These are phyloP conservation scores for Didymella segeticola DNA, from an alignment of 2,329 filamentous ascomycete species.

Conservation along the genomic window DNA sequence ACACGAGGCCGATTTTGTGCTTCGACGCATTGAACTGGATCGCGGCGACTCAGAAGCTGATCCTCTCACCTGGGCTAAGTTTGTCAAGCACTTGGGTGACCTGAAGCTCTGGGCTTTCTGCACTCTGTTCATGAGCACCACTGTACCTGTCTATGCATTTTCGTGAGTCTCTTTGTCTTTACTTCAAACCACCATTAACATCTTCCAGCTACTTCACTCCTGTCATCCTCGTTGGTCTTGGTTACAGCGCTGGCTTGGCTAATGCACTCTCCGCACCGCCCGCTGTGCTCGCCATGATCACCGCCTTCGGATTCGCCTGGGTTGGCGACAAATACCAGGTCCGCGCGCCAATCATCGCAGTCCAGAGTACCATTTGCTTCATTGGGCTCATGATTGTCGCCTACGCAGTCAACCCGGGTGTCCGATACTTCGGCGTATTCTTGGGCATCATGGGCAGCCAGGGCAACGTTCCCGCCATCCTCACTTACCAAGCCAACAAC, in stretches of 20 bases:
- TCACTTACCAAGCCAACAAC: constrained; percentile 39
- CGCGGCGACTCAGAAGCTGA: constrained; percentile 33
- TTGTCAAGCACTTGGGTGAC: constrained; percentile 28
- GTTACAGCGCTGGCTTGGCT: constrained; percentile 23
- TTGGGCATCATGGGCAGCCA: constrained; percentile 31
- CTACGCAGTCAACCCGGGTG: constrained; percentile 29
- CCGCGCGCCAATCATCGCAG: constrained; percentile 33
- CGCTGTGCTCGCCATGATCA: constrained; percentile 28
- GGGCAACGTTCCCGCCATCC: constrained; percentile 29
- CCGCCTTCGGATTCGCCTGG: constrained; percentile 34
- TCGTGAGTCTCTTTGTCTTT: background rate
- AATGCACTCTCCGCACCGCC: constrained; percentile 37
- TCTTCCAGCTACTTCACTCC: constrained; percentile 31
- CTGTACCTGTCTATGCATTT: constrained; percentile 35
- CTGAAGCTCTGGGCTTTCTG: constrained; percentile 34
- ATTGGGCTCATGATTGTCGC: constrained; percentile 37
- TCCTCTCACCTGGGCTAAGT: constrained; percentile 27
- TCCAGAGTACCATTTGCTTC: constrained; percentile 27
- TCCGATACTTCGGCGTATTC: constrained; percentile 37
- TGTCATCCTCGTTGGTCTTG: constrained; percentile 31
- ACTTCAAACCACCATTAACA: background rate
- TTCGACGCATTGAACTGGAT: constrained; percentile 34
- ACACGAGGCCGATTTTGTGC: constrained; percentile 23
- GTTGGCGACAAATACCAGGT: constrained; percentile 33
- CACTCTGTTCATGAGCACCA: constrained; percentile 33